These are phyloP conservation scores for Cytospora leucostoma DNA, from an alignment of 2,329 filamentous ascomycete species.

Conservation along the genomic window DNA sequence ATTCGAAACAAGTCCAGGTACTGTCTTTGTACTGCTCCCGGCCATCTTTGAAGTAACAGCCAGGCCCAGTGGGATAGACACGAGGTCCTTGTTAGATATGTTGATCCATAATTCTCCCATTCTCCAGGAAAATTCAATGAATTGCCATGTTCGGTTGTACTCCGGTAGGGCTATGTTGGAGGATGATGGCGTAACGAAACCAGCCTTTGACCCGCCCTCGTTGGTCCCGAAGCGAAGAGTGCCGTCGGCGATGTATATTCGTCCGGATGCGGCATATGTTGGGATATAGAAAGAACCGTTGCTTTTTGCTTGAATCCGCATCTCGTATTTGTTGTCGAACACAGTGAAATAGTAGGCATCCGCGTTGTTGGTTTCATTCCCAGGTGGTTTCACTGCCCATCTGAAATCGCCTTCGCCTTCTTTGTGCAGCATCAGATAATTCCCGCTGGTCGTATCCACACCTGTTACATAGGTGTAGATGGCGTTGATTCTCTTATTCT, in stretches of 20 bases:
- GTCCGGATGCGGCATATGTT: conserved; percentile 6
- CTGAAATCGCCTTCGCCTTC: background rate
- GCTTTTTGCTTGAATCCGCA: background rate
- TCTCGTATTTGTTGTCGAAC: background rate
- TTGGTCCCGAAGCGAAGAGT: conserved; percentile 13
- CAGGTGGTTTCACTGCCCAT: background rate
- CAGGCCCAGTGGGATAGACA: conserved; percentile 12
- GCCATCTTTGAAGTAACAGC: background rate
- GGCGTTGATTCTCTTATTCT: background rate
- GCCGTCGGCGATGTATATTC: conserved; percentile 12
- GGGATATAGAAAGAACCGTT: conserved; percentile 9
- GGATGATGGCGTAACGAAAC: conserved; percentile 16
- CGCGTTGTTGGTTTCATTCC: background rate
- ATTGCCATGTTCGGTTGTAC: conserved; percentile 13
- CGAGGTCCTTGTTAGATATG: conserved; percentile 16
- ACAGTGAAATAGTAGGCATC: background rate
- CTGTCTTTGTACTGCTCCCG: background rate
- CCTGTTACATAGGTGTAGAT: background rate
- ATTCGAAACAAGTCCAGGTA: conserved; percentile 6
- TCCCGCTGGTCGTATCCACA: background rate
- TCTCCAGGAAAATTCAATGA: conserved; percentile 18
- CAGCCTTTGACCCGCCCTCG: background rate
- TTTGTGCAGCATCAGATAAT: background rate
- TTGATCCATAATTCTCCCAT: conserved; percentile 3
- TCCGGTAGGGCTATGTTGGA: conserved; percentile 6